Percentiles rank a stretch among this genome's conserved stretches.
These are phyloP conservation scores for Gnomoniopsis smithogilvyi DNA, from an alignment of 2,329 filamentous ascomycete genomes.

Conservation along the genomic window DNA sequence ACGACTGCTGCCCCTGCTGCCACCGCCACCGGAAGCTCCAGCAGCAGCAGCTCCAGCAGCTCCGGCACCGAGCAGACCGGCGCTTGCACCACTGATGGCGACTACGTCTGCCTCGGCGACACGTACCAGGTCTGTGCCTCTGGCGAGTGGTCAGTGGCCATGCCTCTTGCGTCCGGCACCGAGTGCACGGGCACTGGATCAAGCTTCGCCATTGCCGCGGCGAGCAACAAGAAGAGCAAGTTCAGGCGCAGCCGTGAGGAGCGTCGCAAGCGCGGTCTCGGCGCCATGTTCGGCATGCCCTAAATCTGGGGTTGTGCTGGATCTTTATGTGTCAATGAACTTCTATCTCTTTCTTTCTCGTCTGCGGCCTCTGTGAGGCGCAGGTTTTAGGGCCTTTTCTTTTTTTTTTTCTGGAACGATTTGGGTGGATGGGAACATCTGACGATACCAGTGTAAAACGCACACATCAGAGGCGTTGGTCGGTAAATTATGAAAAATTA, in stretches of 20 bases:
- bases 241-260: constrained; percentile 12
- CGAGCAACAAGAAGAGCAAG: constrained; percentile 22
- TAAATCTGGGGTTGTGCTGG: constrained; percentile 9
- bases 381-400: background rate
- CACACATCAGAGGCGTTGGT: background rate
- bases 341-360: constrained; percentile 1
- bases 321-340: background rate
- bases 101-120: constrained; percentile 46
- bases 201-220: constrained; percentile 22
- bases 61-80: constrained; percentile 35
- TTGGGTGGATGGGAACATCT: background rate
- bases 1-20: constrained; percentile 10
- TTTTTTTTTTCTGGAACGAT: background rate
- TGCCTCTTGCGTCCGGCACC: constrained; percentile 43
- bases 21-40: constrained; percentile 12
- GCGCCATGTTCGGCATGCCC: constrained; percentile 6
- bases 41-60: background rate
- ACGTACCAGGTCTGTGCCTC: constrained; percentile 51
- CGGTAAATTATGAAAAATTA: background rate
- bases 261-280: constrained; percentile 8
- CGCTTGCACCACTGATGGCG: constrained; percentile 44
- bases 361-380: background rate
- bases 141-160: constrained; percentile 41
- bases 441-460: background rate
- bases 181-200: constrained; percentile 37